A percentile compares a stretch with the other conserved stretches of the same genome.
Evolutionary conservation across 352 stramenopile genomes (phyloP).

Genomic region (Globisporangium parvum): DNA sequence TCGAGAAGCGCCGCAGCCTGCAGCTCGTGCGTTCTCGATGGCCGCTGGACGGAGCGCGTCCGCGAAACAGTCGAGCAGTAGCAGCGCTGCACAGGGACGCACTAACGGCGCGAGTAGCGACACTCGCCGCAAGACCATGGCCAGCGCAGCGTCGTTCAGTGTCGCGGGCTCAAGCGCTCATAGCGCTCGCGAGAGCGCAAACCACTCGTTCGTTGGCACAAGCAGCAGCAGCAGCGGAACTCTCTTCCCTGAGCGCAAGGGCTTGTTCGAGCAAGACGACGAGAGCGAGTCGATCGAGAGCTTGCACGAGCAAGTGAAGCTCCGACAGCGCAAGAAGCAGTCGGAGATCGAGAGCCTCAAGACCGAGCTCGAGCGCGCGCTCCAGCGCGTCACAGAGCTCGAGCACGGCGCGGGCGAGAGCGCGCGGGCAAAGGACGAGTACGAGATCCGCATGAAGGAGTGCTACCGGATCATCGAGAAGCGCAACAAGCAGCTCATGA

Average conservation of each 20-base stretch:
- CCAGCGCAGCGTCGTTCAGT: slow-evolving; percentile 12
- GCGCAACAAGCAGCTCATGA: slow-evolving; percentile 82
- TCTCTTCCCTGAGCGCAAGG: slow-evolving; percentile 34
- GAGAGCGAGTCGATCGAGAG: slow-evolving; percentile 43
- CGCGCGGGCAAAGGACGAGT: slow-evolving; percentile 53
- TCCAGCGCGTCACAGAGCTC: slow-evolving; percentile 23
- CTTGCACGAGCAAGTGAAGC: slow-evolving; percentile 28
- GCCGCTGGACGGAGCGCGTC: slow-evolving; percentile 6
- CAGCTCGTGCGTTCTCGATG: slow-evolving; percentile 8
- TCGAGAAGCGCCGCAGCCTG: not conserved
- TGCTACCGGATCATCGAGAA: slow-evolving; percentile 83
- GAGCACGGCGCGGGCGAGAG: slow-evolving; percentile 25
- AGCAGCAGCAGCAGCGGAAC: not conserved
- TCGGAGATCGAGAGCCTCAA: slow-evolving; percentile 49
- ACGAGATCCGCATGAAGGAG: slow-evolving; percentile 64
- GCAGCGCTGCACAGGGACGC: slow-evolving; percentile 1
- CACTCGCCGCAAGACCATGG: slow-evolving; percentile 9
- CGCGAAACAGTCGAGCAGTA: slow-evolving; percentile 9
- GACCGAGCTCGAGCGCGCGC: not conserved
- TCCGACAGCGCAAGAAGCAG: slow-evolving; percentile 64
- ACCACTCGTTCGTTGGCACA: slow-evolving; percentile 11
- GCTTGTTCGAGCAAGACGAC: slow-evolving; percentile 74
- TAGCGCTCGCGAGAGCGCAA: slow-evolving; percentile 4
- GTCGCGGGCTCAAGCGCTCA: not conserved
- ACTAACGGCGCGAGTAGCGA: slow-evolving; percentile 6